Conservation (phyloP, 2,329 filamentous ascomycete species). For the Fragosphaeria purpurea region DNA sequence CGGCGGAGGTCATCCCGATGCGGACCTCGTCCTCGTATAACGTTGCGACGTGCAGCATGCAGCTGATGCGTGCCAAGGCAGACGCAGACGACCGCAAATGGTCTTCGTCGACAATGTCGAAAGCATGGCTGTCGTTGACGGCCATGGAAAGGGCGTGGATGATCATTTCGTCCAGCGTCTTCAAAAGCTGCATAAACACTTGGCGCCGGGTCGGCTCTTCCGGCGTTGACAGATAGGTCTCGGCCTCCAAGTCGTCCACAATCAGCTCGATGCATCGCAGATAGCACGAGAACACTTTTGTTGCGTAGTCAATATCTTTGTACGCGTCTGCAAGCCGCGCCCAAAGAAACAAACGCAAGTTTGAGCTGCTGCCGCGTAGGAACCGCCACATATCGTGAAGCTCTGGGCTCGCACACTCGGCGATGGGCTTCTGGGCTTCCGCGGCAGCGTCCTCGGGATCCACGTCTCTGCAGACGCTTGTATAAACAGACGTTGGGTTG, state of each 20-base stretch:
- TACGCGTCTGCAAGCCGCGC: constrained; percentile 85
- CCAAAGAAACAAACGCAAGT: constrained; percentile 81
- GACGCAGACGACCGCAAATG: constrained; percentile 65
- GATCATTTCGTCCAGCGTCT: constrained; percentile 68
- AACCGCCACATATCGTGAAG: constrained; percentile 78
- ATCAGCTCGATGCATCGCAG: constrained; percentile 80
- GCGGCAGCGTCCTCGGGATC: background rate
- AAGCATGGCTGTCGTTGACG: constrained; percentile 56
- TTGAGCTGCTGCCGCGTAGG: constrained; percentile 68
- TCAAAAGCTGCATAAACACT: constrained; percentile 65
- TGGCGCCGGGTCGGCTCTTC: constrained; percentile 57
- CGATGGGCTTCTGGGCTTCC: constrained; percentile 28
- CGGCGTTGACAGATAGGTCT: constrained; percentile 52
- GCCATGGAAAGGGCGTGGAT: constrained; percentile 60
- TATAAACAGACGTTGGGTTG: constrained; percentile 54
- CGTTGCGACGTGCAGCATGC: constrained; percentile 67
- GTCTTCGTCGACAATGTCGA: constrained; percentile 74
- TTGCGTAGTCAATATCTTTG: constrained; percentile 68
- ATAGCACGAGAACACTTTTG: constrained; percentile 81
- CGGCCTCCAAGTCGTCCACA: constrained; percentile 48
- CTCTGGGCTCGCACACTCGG: constrained; percentile 43
- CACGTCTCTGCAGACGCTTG: constrained; percentile 12
- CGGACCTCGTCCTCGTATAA: constrained; percentile 80
- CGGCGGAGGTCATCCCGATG: constrained; percentile 49
- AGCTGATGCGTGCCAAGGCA: constrained; percentile 60